Evolutionary conservation across 495 filamentous ascomycete genomes (phyloP), one percentile per base, ranked within the genome.

Genomic region (Polyplosphaeria fusca): DNA sequence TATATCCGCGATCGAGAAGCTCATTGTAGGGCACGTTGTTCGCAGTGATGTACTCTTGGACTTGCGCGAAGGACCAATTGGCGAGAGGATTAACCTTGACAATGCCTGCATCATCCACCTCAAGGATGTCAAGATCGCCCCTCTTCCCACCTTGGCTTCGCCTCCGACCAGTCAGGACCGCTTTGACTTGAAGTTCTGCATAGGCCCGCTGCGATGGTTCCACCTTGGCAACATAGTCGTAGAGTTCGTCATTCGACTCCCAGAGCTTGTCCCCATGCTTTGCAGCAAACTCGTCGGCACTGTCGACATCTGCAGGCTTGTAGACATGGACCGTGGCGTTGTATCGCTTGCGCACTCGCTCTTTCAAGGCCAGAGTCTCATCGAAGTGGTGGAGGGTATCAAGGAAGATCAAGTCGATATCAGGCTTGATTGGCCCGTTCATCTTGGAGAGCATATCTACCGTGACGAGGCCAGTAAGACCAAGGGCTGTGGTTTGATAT

Each of bases 71-170:
- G 37, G 83, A 78, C 93, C 93, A 98, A 77, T 94, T 94, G 62
- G 90, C 91, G 39, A 98, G 77, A n/a, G 93, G 94, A 76, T 98
- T 98, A 79, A 98, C 83, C 77, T 98, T 98, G 81, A 97, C 82
- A 46, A 97, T 77, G 38, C 91, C 91, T 43, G 86, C 85, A 51
- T 96, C 91, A 67, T 96, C 91, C 12, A 96, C 78, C 70, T 97
- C 93, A 60, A 98, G 80, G 70, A 98, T 85, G 61, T 87, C 84
- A 41, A 98, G 81, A 62, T 86, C 82, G 43, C 91, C 91, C 39
- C 93, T 85, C 77, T 94, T 89, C 62, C 89, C 94, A 53, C 94
- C 94, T 74, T 98, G 93, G 56, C 88, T 93, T 52, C 88, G 82
- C 39, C 93, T 82, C 40, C 93, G 90, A 27, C 93, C 93, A n/a